Evolutionary conservation across 495 filamentous ascomycete species (phyloP).

Genomic region (Platismatia glauca): DNA sequence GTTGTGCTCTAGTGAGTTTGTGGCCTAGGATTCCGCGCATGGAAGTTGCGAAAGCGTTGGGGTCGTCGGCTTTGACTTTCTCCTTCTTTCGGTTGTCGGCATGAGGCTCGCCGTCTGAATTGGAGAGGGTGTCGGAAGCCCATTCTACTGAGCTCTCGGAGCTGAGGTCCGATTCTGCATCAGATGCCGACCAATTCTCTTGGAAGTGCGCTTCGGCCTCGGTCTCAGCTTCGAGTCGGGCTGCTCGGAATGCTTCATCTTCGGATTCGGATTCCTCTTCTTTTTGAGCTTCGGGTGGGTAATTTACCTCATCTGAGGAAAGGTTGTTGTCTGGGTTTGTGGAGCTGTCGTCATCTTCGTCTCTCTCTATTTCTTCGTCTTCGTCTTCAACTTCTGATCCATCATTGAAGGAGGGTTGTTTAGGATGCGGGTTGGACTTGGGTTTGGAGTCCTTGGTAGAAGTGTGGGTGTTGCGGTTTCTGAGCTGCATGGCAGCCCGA

Average conservation of each 20-base stretch:
- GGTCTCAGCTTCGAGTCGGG: too few relatives aligned
- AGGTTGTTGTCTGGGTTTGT: too few relatives aligned
- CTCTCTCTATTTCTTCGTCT: background rate
- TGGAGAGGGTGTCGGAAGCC: slow-evolving; percentile 4
- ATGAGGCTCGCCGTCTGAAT: background rate
- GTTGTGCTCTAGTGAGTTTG: slow-evolving; percentile 71
- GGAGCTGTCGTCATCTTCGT: background rate
- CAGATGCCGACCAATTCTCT: slow-evolving; percentile 6
- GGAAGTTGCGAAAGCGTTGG: slow-evolving; percentile 77
- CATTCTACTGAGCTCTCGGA: slow-evolving; percentile 21
- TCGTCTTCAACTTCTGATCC: background rate
- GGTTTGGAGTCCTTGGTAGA: background rate
- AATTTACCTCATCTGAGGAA: background rate
- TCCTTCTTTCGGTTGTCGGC: slow-evolving; percentile 23
- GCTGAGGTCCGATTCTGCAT: slow-evolving; percentile 6
- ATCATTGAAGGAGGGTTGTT: background rate
- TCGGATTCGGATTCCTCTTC: background rate
- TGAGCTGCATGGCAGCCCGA: background rate
- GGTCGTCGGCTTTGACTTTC: slow-evolving; percentile 75
- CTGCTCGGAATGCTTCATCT: background rate
- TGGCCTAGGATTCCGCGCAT: slow-evolving; percentile 83
- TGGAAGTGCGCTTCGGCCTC: too few relatives aligned
- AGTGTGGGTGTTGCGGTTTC: background rate
- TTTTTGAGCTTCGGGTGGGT: background rate
- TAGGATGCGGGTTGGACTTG: too few relatives aligned